These are phyloP conservation scores for Cercospora sesami DNA, from an alignment of 2,329 filamentous ascomycete species.

Conservation along the genomic window DNA sequence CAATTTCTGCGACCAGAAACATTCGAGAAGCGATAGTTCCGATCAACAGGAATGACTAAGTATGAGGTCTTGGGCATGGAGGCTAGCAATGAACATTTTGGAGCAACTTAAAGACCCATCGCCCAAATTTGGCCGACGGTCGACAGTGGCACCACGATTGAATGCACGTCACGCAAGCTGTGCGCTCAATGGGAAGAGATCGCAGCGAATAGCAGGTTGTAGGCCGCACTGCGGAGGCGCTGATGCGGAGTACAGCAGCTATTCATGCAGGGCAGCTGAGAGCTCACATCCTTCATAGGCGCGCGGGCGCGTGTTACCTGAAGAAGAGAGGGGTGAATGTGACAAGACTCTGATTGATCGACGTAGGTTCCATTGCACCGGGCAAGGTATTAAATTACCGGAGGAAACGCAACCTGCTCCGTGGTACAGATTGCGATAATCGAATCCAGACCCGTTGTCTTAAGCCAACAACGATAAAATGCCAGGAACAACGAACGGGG, in stretches of 20 bases:
- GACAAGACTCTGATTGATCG: slow-evolving; percentile 1
- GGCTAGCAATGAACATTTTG: not conserved
- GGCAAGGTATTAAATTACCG: not conserved
- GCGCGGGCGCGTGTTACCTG: slow-evolving; percentile 2
- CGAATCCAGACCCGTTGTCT: not conserved
- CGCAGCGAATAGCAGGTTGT: not conserved
- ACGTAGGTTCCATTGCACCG: slow-evolving; percentile 16
- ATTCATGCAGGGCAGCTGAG: slow-evolving; percentile 17
- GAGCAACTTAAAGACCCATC: not conserved
- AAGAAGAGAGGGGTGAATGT: slow-evolving; percentile 14
- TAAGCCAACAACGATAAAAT: slow-evolving; percentile 8
- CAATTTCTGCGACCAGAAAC: not conserved
- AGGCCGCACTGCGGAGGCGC: not conserved
- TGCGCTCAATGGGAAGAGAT: not conserved
- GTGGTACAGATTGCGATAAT: not conserved
- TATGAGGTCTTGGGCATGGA: not conserved
- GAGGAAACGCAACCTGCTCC: not conserved
- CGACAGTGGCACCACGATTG: not conserved
- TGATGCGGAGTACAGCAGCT: slow-evolving; percentile 18
- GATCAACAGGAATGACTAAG: not conserved
- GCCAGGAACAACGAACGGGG: slow-evolving; percentile 21
- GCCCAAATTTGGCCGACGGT: not conserved
- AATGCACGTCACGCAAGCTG: not conserved
- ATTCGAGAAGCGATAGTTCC: not conserved
- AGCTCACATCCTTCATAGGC: slow-evolving; percentile 11